These are phyloP conservation scores for Kazachstania bromeliacearum DNA, from an alignment of 805 yeast genomes.

Conservation along the genomic window DNA sequence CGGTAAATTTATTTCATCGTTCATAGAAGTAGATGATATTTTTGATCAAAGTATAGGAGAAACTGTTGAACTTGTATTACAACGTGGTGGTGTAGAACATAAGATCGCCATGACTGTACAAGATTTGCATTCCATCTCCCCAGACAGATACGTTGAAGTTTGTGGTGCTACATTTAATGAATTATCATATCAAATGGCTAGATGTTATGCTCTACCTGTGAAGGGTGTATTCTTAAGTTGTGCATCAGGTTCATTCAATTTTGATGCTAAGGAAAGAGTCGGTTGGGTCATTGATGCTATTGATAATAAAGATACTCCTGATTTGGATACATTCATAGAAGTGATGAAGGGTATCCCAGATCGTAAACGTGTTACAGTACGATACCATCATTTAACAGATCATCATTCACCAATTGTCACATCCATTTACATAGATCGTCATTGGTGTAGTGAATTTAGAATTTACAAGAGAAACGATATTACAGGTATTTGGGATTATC, in stretches of 20 bases:
- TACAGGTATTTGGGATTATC: conserved; percentile 51
- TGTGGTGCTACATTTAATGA: conserved; percentile 84
- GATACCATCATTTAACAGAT: conserved; percentile 71
- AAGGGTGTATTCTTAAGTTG: conserved; percentile 73
- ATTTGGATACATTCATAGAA: conserved; percentile 64
- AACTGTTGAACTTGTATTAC: conserved; percentile 45
- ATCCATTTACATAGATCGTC: conserved; percentile 70
- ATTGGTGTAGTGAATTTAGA: conserved; percentile 69
- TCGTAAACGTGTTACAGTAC: conserved; percentile 55
- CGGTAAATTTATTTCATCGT: conserved; percentile 53
- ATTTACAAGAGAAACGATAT: conserved; percentile 53
- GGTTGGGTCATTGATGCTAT: conserved; percentile 80
- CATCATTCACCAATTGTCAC: conserved; percentile 62
- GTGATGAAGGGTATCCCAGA: conserved; percentile 76
- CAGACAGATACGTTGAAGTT: conserved; percentile 68
- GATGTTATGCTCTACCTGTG: conserved; percentile 75
- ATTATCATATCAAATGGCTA: conserved; percentile 80
- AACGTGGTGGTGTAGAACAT: conserved; percentile 63
- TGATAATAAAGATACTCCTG: conserved; percentile 66
- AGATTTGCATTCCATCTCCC: conserved; percentile 74
- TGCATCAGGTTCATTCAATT: conserved; percentile 66
- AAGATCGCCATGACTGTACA: conserved; percentile 48
- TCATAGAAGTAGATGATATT: conserved; percentile 74
- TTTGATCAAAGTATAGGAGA: conserved; percentile 64
- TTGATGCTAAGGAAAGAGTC: conserved; percentile 46